Base-by-base conservation (phyloP, 441 rosid species). In the Aleurites moluccanus region DNA sequence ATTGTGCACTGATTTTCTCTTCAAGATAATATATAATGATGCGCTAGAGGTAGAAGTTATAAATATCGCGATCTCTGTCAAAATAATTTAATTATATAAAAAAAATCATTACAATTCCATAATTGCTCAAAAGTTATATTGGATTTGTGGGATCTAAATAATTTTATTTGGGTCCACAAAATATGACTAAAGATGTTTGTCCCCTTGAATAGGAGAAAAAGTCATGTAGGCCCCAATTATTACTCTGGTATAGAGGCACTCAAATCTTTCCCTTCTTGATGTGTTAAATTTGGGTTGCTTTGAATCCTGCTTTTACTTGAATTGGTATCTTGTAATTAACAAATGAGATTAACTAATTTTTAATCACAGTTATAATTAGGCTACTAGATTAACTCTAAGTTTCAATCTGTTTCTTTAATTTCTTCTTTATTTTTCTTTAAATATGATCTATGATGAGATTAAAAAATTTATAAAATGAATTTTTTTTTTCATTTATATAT, bases 181-280 rank as follows among this genome's bases (percentile, higher is more conserved):
- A 85, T 79, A 49, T 73, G 55, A 44, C 63, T 23, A 28, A 13
- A 33, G 78, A 76, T 78, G 72, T 62, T 69, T 80, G 88, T 82
- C 83, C 76, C 77, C 72, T 80, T 59, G n/a, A 82, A 76, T 71
- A 65, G 30, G 27, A 75, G 47, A 70, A 73, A 74, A 60, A 50
- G 64, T 27, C 25, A 14, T 1, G 74, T 67, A 25, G 72, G 69
- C 59, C 62, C 45, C 61, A 10, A 64, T 64, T 52, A 52, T 27
- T 65, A 55, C 14, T 21, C 30, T 52, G 0, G 3, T 18, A 6
- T 38, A 23, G n/a, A 3, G 30, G 23, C 30, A 42, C 23, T 61
- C 62, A 69, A 49, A 40, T 42, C 77, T 38, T 79, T 52, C 28
- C 30, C 52, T 14, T 18, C 25, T 20, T 4, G 18, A 33, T 35